These are phyloP conservation scores for Colletotrichum theobromicola DNA, from an alignment of 2,329 filamentous ascomycete genomes.

Conservation along the genomic window DNA sequence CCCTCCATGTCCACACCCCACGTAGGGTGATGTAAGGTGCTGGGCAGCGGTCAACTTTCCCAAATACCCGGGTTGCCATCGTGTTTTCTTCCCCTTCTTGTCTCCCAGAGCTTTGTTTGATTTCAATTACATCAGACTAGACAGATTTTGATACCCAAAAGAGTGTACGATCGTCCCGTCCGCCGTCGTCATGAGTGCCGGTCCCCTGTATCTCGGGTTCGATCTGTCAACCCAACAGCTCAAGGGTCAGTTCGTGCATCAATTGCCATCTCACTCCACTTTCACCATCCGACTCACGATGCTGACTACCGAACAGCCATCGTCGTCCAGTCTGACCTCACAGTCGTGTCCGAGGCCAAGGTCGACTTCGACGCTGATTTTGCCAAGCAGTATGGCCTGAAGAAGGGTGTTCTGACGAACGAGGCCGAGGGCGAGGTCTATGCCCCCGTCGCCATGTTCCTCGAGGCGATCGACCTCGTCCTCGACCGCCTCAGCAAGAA, in stretches of 20 bases:
- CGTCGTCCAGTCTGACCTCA: constrained; percentile 82
- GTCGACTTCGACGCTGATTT: constrained; percentile 95
- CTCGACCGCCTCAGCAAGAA: constrained; percentile 73
- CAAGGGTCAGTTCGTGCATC: constrained; percentile 67
- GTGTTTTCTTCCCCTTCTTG: background rate
- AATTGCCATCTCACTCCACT: background rate
- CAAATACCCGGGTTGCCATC: background rate
- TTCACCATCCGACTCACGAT: background rate
- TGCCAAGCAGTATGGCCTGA: constrained; percentile 73
- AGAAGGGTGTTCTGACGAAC: constrained; percentile 87
- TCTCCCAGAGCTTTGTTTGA: background rate
- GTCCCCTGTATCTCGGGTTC: constrained; percentile 85
- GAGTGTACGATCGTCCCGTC: background rate
- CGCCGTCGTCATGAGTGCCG: constrained; percentile 27
- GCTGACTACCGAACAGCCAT: constrained; percentile 61
- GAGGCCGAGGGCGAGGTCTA: constrained; percentile 86
- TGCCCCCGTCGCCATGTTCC: constrained; percentile 91
- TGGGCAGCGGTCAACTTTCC: constrained; percentile 6
- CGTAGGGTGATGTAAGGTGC: constrained; percentile 17
- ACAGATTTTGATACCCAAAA: background rate
- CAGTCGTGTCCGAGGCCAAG: constrained; percentile 82
- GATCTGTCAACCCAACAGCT: constrained; percentile 97
- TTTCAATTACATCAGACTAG: background rate
- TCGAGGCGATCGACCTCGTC: constrained; percentile 90
- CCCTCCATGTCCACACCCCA: constrained; percentile 18